Percentiles rank a stretch among this genome's conserved stretches.
phyloP scores from a whole-genome alignment of 2,329 filamentous ascomycete genomes.

The Ceratocystis ficicola region DNA sequence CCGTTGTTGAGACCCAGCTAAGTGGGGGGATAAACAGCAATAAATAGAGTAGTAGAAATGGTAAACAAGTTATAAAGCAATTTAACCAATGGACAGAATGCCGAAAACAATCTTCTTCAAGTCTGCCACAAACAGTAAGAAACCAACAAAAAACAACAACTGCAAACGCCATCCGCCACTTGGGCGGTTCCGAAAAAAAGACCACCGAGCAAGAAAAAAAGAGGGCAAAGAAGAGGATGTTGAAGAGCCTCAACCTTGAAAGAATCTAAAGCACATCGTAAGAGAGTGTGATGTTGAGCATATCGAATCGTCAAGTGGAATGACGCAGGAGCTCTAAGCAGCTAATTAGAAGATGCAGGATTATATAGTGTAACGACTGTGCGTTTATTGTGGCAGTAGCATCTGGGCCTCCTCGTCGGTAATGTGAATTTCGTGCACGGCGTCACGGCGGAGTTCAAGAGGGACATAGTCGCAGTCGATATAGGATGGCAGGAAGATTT shows the following conservation, averaged over 20 bases:
- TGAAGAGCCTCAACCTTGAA: neutral
- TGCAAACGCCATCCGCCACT: neutral
- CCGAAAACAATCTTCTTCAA: neutral
- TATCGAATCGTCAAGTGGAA: neutral
- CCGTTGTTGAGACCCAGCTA: neutral
- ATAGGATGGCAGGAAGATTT: constrained; percentile 72
- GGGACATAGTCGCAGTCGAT: constrained; percentile 62
- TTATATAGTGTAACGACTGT: neutral
- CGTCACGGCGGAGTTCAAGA: constrained; percentile 62
- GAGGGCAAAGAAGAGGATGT: neutral
- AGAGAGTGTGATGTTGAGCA: constrained; percentile 3
- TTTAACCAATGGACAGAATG: neutral
- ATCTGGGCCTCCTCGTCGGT: constrained; percentile 63
- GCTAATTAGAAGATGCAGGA: neutral
- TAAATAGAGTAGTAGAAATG: neutral
- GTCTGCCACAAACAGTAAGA: neutral
- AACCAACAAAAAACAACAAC: neutral
- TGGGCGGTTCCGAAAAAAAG: neutral
- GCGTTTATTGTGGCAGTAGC: constrained; percentile 50
- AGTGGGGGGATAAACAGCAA: neutral
- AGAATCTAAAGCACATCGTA: neutral
- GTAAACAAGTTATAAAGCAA: neutral
- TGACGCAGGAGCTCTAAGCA: neutral
- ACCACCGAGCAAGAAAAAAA: neutral
- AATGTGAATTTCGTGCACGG: constrained; percentile 64